Base-by-base conservation (phyloP, 805 yeast genomes). In the Clavispora carvajalis region DNA sequence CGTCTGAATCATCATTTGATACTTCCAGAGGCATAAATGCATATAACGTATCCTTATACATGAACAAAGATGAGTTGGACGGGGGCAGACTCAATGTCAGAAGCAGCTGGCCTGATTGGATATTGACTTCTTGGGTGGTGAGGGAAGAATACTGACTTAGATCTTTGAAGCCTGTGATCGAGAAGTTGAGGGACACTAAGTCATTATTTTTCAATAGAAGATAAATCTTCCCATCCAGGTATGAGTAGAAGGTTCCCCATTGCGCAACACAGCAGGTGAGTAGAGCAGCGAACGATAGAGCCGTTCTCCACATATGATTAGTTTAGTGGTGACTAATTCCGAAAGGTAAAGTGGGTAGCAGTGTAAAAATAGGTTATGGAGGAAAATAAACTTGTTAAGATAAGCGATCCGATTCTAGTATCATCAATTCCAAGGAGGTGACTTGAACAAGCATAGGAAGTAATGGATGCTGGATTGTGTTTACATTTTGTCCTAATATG, bases 181-280 rank as follows among this genome's bases (percentile, higher is more conserved):
- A 60, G 41, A 68, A 65, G 43, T 66, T 59, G 22, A 69, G 45
- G 2, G 58, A 45, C 8, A 68, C 58, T 33, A 69, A 49, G 26
- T 67, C 69, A 43, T 67, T 61, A 43, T 67, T 64, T 13, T 52
- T 50, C 22, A 69, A 53, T 40, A 61, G 67, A 22, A 67, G 41
- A 44, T 65, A 69, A 8, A 64, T 50, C 39, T 53, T 55, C 2
- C 69, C 71, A 10, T 57, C 54, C 8, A 54, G 46, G 29, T 61
- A 61, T 8, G 66, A 54, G 43, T 69, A 69, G 22, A 66, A 48
- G 2, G 73, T 60, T 34, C 59, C 55, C 69, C 69, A 63, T 10
- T 39, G 41, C 6, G 52, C 47, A 13, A 26, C 34, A 12, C 31
- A 41, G 8, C 16, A 7, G 8, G 12, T 26, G 29, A 37, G 22